Conservation (phyloP, 2,329 filamentous ascomycete genomes). For the Ilyonectria destructans region DNA sequence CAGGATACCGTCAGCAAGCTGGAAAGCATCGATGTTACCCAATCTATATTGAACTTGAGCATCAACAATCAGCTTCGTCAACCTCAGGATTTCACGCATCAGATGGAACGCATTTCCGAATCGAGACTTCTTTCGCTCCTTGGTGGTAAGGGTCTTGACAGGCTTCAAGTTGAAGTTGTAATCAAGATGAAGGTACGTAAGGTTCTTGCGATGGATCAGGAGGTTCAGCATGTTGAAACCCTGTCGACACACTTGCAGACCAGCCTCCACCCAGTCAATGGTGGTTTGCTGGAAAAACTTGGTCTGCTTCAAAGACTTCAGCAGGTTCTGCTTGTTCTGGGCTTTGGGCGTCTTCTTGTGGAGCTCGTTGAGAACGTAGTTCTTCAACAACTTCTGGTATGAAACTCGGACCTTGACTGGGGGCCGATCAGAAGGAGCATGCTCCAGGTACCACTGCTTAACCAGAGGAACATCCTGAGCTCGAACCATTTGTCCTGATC, state of each 20-base stretch:
- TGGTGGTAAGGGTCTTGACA: conserved; percentile 98
- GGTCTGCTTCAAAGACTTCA: conserved; percentile 92
- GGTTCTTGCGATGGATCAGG: conserved; percentile 96
- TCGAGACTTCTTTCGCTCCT: conserved; percentile 98
- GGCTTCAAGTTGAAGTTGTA: conserved; percentile 99
- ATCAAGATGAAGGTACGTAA: conserved; percentile 97
- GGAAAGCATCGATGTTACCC: conserved; percentile 98
- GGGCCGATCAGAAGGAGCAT: conserved; percentile 87
- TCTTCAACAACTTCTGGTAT: conserved; percentile 98
- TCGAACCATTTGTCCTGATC: conserved; percentile 95
- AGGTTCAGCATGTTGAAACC: conserved; percentile 99
- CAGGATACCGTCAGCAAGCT: conserved; percentile 97
- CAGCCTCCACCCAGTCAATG: conserved; percentile 99
- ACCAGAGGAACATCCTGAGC: conserved; percentile 97
- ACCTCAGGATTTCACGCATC: conserved; percentile 95
- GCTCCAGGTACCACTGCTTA: conserved; percentile 99
- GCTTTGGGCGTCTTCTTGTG: conserved; percentile 97
- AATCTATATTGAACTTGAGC: conserved; percentile 98
- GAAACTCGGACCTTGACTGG: conserved; percentile 98
- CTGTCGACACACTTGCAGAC: conserved; percentile 96
- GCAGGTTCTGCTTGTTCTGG: conserved; percentile 92
- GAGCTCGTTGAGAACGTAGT: conserved; percentile 94
- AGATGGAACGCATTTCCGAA: conserved; percentile 99
- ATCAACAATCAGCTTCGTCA: conserved; percentile 98
- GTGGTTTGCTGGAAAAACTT: conserved; percentile 99